Conservation (phyloP, 2,329 filamentous ascomycete species). For the Cladophialophora chaetospira region DNA sequence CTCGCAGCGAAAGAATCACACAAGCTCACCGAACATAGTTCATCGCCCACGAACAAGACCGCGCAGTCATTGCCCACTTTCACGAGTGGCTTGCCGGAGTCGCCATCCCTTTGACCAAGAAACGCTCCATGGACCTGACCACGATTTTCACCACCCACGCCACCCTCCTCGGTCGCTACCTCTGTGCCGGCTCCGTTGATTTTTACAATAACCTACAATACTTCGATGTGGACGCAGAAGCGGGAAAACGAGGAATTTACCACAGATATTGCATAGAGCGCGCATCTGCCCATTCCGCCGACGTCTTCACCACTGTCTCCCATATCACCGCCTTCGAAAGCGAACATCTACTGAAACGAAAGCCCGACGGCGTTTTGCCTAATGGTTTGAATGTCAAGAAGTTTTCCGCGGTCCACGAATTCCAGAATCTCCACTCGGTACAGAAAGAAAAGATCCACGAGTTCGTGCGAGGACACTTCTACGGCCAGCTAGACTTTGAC, state of each 20-base stretch:
- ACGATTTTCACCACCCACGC: slow-evolving; percentile 99
- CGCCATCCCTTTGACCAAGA: slow-evolving; percentile 86
- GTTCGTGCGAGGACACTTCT: slow-evolving; percentile 97
- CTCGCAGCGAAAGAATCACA: not conserved
- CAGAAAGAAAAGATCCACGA: slow-evolving; percentile 98
- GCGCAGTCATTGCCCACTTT: slow-evolving; percentile 95
- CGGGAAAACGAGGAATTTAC: slow-evolving; percentile 97
- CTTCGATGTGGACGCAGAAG: slow-evolving; percentile 95
- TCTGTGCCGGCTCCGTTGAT: slow-evolving; percentile 95
- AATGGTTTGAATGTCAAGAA: slow-evolving; percentile 98
- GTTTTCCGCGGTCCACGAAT: slow-evolving; percentile 97
- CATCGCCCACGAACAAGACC: slow-evolving; percentile 86
- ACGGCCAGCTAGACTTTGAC: slow-evolving; percentile 96
- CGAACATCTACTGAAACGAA: slow-evolving; percentile 94
- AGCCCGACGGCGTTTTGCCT: slow-evolving; percentile 92
- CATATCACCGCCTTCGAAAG: slow-evolving; percentile 98
- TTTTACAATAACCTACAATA: slow-evolving; percentile 99
- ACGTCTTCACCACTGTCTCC: slow-evolving; percentile 98
- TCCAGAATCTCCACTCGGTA: slow-evolving; percentile 95
- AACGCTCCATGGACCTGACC: slow-evolving; percentile 90
- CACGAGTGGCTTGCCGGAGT: slow-evolving; percentile 98
- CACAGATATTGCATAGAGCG: slow-evolving; percentile 98
- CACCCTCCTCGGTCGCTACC: slow-evolving; percentile 89
- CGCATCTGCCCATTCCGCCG: slow-evolving; percentile 83
- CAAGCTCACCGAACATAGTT: slow-evolving; percentile 59